A percentile compares a stretch with the other conserved stretches of the same genome.
Conservation (phyloP, 352 stramenopile genomes). For the Saprolegnia diclina region DNA sequence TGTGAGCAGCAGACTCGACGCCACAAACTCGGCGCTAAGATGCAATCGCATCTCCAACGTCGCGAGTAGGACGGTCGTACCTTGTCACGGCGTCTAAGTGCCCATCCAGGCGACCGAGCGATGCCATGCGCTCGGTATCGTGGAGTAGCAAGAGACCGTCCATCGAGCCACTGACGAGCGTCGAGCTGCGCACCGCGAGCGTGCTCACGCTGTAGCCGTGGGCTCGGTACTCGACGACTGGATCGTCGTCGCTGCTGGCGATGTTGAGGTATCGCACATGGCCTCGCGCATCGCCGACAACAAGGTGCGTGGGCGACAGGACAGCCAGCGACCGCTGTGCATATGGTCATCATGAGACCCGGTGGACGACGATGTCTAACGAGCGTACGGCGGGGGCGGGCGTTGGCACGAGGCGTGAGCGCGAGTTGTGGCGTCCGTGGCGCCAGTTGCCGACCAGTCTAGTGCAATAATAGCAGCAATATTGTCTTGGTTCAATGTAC, state of each 20-base stretch:
- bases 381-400: neutral
- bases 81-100: slow-evolving; percentile 19
- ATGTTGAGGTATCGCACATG: neutral
- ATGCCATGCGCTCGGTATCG: neutral
- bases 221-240: neutral
- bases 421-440: neutral
- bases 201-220: slow-evolving; percentile 16
- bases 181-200: neutral
- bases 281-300: slow-evolving; percentile 2
- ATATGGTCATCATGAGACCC: neutral
- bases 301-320: neutral
- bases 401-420: neutral
- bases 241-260: neutral
- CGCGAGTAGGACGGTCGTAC: neutral
- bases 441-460: slow-evolving; percentile 16
- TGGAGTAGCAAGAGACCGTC: slow-evolving; percentile 12
- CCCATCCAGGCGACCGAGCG: neutral
- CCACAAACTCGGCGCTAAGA: slow-evolving; percentile 3
- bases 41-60: neutral
- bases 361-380: too few species aligned
- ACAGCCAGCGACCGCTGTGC: slow-evolving; percentile 12
- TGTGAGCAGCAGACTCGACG: neutral
- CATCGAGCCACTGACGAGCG: slow-evolving; percentile 7
- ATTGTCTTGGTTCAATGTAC: neutral
- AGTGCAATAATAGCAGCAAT: neutral